Percentiles rank a stretch among this genome's conserved stretches.
phyloP scores from a whole-genome alignment of 306 rosid genomes.

The Inga leiocalycina region DNA sequence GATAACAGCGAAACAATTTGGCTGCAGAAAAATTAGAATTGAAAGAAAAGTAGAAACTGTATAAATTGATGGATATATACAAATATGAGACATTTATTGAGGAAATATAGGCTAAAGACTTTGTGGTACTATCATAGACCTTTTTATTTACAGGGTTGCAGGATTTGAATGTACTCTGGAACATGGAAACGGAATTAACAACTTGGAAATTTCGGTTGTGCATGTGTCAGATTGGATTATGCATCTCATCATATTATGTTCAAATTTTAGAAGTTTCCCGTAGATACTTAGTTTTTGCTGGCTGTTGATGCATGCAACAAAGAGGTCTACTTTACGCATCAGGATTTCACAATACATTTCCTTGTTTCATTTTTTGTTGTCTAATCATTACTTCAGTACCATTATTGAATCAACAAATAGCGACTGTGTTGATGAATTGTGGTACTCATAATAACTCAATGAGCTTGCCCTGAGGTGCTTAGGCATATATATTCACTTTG shows the following conservation, averaged over 20 bases:
- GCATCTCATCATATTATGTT: conserved; percentile 3
- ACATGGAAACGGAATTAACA: conserved; percentile 10
- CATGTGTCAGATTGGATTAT: conserved; percentile 11
- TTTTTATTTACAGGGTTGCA: background rate
- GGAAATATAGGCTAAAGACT: conserved; percentile 5
- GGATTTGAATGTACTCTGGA: conserved; percentile 12
- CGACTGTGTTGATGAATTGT: conserved; percentile 26
- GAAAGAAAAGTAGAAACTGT: background rate
- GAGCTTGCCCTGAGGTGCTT: conserved; percentile 21
- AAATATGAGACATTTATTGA: background rate
- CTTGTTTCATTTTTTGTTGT: conserved; percentile 4
- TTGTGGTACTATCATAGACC: background rate
- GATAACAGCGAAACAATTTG: background rate
- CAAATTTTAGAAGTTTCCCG: background rate
- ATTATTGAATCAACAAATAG: conserved; percentile 9
- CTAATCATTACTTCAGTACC: background rate
- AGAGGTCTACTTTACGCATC: background rate
- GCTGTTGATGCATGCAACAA: conserved; percentile 14
- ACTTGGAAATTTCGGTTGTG: conserved; percentile 4
- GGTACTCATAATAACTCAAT: conserved; percentile 13
- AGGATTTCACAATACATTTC: conserved; percentile 23
- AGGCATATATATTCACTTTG: conserved; percentile 28
- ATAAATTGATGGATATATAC: background rate
- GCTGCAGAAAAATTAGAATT: background rate
- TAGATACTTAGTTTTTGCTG: conserved; percentile 6